Conservation (phyloP, 2,329 filamentous ascomycete species). For the Xylariales sp. region DNA sequence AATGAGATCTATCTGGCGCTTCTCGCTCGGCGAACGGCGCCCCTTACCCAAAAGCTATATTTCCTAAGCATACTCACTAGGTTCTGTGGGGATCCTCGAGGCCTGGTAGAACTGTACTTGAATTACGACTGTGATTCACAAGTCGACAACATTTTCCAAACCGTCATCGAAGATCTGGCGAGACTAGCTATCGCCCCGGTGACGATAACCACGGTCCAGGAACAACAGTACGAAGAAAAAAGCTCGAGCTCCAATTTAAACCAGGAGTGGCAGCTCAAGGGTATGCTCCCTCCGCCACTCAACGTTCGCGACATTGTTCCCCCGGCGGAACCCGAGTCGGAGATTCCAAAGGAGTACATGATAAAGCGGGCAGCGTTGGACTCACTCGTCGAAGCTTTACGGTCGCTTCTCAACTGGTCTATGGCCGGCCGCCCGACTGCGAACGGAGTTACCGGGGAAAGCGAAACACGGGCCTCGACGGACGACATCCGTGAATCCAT, state of each 20-base stretch:
- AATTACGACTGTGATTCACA: constrained; percentile 98
- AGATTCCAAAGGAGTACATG: constrained; percentile 87
- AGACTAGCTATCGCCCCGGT: constrained; percentile 85
- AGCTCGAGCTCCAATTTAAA: constrained; percentile 69
- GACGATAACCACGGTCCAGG: constrained; percentile 77
- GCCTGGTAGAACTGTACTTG: constrained; percentile 92
- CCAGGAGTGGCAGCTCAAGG: constrained; percentile 86
- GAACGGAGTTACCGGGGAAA: constrained; percentile 59
- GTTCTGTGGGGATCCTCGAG: constrained; percentile 85
- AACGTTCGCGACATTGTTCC: constrained; percentile 80
- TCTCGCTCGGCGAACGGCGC: constrained; percentile 86
- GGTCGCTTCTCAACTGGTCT: constrained; percentile 94
- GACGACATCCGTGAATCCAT: constrained; percentile 76
- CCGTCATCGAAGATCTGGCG: constrained; percentile 91
- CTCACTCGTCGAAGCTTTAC: constrained; percentile 86
- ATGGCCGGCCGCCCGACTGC: constrained; percentile 72
- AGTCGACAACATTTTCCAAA: constrained; percentile 97
- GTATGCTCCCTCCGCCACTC: constrained; percentile 87
- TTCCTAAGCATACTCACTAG: constrained; percentile 88
- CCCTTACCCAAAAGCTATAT: constrained; percentile 89
- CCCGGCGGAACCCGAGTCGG: constrained; percentile 69
- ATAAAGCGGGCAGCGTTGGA: constrained; percentile 92
- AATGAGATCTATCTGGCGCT: constrained; percentile 97
- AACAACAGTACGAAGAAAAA: constrained; percentile 87
- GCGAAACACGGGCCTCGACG: constrained; percentile 64